Evolutionary conservation across 208 protist genomes (phyloP), one percentile per base, ranked within the genome.

Genomic region (Angomonas desouzai): DNA sequence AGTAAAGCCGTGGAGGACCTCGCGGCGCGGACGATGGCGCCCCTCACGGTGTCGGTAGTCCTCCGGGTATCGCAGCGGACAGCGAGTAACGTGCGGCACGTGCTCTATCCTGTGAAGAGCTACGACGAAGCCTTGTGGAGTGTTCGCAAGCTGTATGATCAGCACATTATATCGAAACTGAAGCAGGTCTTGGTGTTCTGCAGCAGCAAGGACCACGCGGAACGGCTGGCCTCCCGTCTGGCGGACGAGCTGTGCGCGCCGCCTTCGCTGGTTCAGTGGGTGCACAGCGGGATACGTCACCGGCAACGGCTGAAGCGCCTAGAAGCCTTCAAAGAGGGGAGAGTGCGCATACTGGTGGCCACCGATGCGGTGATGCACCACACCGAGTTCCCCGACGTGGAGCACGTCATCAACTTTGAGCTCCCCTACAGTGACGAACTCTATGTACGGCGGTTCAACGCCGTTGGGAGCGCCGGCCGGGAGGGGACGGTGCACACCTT

Each of bases 401-500:
- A 72, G 55, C 92, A 98, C 69, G 96, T 99, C 30, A 89, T 99
- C 16, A 97, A 99, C 72, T 99, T 96, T 69, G 96, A 98, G 68
- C 74, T 99, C 23, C 97, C 98, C 16, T 70, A 64, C 9, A 77
- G 85, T 69, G 94, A 99, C 33, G 96, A 99, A 29, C 88, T 97
- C 36, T 99, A 99, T 76, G 88, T 98, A 30, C 98, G 99, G 64
- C 85, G 98, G 49, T 98, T 99, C 70, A 96, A 98, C 67, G 83
- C 97, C 62, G 99, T 98, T 4, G 98, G 98, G 23, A 82, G 97
- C 34, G 96, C 92, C 13, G 97, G 97, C 29, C 96, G 97, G 18
- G 62, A 55, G 2, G 97, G 98, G 22, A 69, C 89, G 16, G 92
- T 97, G 3, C 97, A 97, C 47, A 86, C 96, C 18, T 96, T 99